Base-by-base conservation (phyloP, 2,329 filamentous ascomycete species). In the Acrocalymma vagum region DNA sequence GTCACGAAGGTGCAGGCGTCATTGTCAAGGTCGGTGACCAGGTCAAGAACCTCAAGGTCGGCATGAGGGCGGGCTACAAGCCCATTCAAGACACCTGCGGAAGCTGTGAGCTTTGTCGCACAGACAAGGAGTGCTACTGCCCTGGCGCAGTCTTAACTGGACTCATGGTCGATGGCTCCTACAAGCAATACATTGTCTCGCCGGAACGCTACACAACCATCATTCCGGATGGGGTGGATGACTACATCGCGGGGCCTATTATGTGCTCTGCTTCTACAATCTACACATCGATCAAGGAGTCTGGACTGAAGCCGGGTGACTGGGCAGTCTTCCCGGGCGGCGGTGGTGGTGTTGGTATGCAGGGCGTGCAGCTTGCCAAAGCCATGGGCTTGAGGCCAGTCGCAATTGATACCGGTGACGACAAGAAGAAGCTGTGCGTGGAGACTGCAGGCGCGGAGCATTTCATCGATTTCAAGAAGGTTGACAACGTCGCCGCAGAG, bases 241-340 rank as follows among this genome's bases (percentile, higher is more conserved):
- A 82, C 45, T 75, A 78, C 45, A 63, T 80, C n/a, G 81, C 81
- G 5, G 82, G 76, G 0, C 82, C 81, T 0, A 76, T 84, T 42
- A 83, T 84, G 79, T 85, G 82, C 65, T 62, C 81, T 3, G 82
- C 78, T 0, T 77, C 74, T 6, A 84, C 82, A 1, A 79, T 83
- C 45, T 81, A 84, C 59, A 74, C 78, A 3, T 78, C 80, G 2
- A 67, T 85, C 33, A 71, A 76, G 9, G 76, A 80, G 26, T 78
- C 76, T 0, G 71, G 69, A 2, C 64, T 82, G 4, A 69, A 68
- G 41, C 67, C 79, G 0, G 78, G 79, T 8, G 69, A 82, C 33
- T 83, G 77, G 77, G 77, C 78, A 1, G 74, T 78, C 11, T 80
- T 82, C 48, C 77, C 78, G 4, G 78, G 78, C 11, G 78, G 77